phyloP scores from a whole-genome alignment of 352 stramenopile genomes.

The Phytopythium delawarense region DNA sequence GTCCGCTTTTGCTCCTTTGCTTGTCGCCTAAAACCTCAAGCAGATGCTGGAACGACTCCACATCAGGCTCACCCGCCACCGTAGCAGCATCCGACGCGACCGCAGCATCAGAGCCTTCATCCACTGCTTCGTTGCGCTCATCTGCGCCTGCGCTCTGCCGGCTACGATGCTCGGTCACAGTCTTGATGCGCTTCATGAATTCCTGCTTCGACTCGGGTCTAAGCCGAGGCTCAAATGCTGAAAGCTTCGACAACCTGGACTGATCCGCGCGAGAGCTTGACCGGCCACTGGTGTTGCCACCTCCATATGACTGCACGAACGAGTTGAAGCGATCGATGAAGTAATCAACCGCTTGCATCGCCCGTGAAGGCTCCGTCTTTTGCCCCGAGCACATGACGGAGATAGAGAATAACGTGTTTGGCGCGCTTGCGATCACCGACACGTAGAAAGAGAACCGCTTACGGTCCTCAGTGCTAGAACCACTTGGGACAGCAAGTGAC shows the following conservation, averaged over 20 bases:
- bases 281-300: not conserved
- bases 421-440: conserved; percentile 40
- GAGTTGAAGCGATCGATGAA: conserved; percentile 71
- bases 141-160: too few species aligned
- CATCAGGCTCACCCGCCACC: not conserved
- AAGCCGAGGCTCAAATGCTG: not conserved
- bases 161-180: not conserved
- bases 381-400: conserved; percentile 61
- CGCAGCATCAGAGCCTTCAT: not conserved
- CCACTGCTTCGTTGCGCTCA: too few species aligned
- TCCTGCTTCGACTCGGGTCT: not conserved
- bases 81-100: not conserved
- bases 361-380: conserved; percentile 45
- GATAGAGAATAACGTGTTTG: conserved; percentile 38
- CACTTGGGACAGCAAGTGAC: not conserved
- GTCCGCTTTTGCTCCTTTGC: conserved; percentile 11
- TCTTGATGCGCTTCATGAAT: not conserved
- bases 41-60: conserved; percentile 46
- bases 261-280: not conserved
- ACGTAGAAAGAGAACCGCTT: conserved; percentile 42
- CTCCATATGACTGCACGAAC: conserved; percentile 35
- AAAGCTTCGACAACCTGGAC: not conserved
- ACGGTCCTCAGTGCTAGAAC: not conserved
- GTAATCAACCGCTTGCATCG: conserved; percentile 58
- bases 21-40: conserved; percentile 36